phyloP scores from a whole-genome alignment of 768 basidiomycete genomes.

The Naganishia onofrii region DNA sequence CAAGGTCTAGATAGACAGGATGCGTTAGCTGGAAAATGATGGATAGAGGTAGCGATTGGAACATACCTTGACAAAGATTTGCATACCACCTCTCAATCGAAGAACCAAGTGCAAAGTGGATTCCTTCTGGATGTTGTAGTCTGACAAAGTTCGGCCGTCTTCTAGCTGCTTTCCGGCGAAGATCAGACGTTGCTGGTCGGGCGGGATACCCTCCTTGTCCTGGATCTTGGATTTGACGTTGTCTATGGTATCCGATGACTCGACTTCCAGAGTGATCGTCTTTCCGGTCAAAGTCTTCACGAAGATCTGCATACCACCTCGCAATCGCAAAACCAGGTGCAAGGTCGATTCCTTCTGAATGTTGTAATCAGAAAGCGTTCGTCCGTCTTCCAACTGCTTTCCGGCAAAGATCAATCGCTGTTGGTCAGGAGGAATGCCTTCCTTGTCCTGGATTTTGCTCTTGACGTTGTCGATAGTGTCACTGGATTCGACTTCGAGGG shows the following conservation, averaged over 20 bases:
- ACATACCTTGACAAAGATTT: too few species aligned
- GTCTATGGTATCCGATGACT: slow-evolving; percentile 95
- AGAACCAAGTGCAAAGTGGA: slow-evolving; percentile 96
- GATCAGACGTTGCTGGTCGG: slow-evolving; percentile 93
- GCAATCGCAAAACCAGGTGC: slow-evolving; percentile 69
- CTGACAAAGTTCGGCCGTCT: slow-evolving; percentile 79
- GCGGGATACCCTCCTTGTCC: slow-evolving; percentile 82
- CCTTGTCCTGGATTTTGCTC: slow-evolving; percentile 92
- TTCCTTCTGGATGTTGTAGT: slow-evolving; percentile 89
- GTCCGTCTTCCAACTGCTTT: slow-evolving; percentile 87
- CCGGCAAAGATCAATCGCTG: slow-evolving; percentile 89
- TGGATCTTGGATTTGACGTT: slow-evolving; percentile 98
- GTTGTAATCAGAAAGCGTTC: slow-evolving; percentile 81
- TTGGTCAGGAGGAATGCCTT: slow-evolving; percentile 88
- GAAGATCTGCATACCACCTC: slow-evolving; percentile 69
- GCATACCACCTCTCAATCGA: slow-evolving; percentile 59
- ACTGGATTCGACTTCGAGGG: slow-evolving; percentile 80
- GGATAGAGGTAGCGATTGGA: too few species aligned
- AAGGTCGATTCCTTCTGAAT: slow-evolving; percentile 53
- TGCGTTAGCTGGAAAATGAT: too few species aligned
- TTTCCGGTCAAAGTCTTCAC: slow-evolving; percentile 86
- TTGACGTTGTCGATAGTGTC: slow-evolving; percentile 94
- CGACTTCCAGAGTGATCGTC: slow-evolving; percentile 96
- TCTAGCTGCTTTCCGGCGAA: slow-evolving; percentile 99
- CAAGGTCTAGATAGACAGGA: slow-evolving; percentile 61